Conservation (phyloP, 306 rosid species). For the Gastrolobium bilobum region DNA sequence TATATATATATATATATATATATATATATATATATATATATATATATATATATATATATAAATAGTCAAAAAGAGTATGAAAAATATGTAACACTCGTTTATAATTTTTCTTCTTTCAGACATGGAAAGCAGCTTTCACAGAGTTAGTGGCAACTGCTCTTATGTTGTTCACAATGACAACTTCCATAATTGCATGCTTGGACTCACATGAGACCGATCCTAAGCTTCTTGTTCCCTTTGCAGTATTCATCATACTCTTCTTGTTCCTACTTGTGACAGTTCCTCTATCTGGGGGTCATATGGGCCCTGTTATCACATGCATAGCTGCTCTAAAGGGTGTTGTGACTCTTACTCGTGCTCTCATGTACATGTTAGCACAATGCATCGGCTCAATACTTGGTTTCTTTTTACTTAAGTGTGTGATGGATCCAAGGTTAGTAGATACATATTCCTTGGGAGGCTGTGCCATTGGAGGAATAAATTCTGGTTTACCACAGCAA, state of each 20-base stretch:
- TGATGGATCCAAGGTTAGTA: constrained; percentile 53
- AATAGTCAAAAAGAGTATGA: too few species aligned
- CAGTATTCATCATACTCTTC: constrained; percentile 69
- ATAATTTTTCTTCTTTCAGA: constrained; percentile 45
- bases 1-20: too few species aligned
- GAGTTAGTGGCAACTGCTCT: constrained; percentile 71
- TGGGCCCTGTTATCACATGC: constrained; percentile 73
- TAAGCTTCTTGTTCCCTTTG: constrained; percentile 70
- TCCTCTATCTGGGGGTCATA: constrained; percentile 81
- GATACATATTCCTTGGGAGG: constrained; percentile 71
- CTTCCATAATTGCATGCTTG: constrained; percentile 72
- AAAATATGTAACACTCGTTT: background rate
- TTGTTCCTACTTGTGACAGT: constrained; percentile 74
- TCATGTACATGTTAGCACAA: constrained; percentile 62
- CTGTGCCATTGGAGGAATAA: constrained; percentile 56
- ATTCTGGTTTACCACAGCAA: constrained; percentile 33
- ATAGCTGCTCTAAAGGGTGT: constrained; percentile 60
- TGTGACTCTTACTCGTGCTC: constrained; percentile 45
- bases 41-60: too few species aligned
- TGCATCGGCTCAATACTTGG: constrained; percentile 72
- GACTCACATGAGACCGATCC: constrained; percentile 64
- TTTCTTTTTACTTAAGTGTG: constrained; percentile 59
- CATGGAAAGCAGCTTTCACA: constrained; percentile 77
- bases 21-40: too few species aligned
- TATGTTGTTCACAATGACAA: constrained; percentile 61